Evolutionary conservation across 768 basidiomycete species (phyloP), one percentile per base, ranked within the genome.

Genomic region (Lactarius tabidus): DNA sequence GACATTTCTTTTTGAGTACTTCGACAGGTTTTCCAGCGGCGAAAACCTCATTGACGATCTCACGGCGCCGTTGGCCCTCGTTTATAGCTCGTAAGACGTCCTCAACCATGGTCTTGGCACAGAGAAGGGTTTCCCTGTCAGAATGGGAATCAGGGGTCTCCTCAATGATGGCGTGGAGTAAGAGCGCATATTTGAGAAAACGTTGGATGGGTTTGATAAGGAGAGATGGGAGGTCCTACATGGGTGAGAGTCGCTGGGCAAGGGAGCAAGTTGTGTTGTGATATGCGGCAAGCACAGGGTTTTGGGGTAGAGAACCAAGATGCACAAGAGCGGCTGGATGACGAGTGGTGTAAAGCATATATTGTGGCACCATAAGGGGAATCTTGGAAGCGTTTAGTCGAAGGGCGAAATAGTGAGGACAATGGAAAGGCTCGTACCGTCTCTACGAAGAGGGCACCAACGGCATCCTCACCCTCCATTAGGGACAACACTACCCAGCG

Each of bases 191-290:
- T 74, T 98, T 98, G 68, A 98, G 86, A 60, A 98, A 82, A 18
- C 96, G 87, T 72, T 98, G 97, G 4, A 99, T 93, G 38, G 97
- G 97, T 76, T 98, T 98, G 76, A 99, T 98, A 65, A 99, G 88
- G 43, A 98, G 84, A 0, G 93, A 94, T 6, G 92, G 82, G 31
- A 99, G 85, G 74, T 99, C 96, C 89, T 93, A 95, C 3, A 93
- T 91, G 71, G 92, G 88, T 0, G 92, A 90, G 15, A 90, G 81
- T 26, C 84, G 82, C 2, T 86, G 83, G 1, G 90, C 88, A 41
- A 89, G 79, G 14, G 78, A 80, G 64, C 84, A 82, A 20, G 89
- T 90, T 39, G 85, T 84, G 12, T 81, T 74, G 54, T 91, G 80
- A 75, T 94, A 95, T 3, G 81, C 77, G 17, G 79, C 77, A 9